Evolutionary conservation across 345 rosid genomes (phyloP).

Genomic region (Mangifera indica): DNA sequence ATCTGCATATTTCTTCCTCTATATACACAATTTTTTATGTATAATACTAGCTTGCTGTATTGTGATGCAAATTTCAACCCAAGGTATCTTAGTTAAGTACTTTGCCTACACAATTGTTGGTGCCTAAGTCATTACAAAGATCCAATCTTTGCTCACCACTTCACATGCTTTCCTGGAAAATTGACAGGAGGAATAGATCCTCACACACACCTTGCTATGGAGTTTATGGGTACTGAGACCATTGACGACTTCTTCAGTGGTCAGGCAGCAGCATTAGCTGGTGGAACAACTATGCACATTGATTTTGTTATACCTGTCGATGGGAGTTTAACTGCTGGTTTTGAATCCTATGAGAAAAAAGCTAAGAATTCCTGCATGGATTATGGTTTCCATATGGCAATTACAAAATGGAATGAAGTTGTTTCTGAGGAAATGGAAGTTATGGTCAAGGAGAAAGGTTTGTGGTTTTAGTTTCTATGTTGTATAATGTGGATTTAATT

Average conservation of each 20-base stretch:
- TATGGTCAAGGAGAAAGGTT: slow-evolving; percentile 89
- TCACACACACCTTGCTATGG: slow-evolving; percentile 86
- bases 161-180: slow-evolving; percentile 2
- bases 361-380: slow-evolving; percentile 82
- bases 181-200: slow-evolving; percentile 92
- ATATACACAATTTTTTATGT: background rate
- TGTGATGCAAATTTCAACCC: slow-evolving; percentile 5
- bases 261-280: slow-evolving; percentile 98
- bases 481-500: slow-evolving; percentile 9
- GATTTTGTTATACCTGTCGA: slow-evolving; percentile 86
- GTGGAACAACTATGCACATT: slow-evolving; percentile 98
- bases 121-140: background rate
- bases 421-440: slow-evolving; percentile 83
- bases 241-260: slow-evolving; percentile 94
- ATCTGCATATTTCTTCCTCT: background rate
- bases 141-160: slow-evolving; percentile 2
- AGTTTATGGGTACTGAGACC: slow-evolving; percentile 71
- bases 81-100: background rate
- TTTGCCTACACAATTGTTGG: too few relatives aligned
- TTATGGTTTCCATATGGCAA: slow-evolving; percentile 95
- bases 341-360: slow-evolving; percentile 66
- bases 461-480: slow-evolving; percentile 7
- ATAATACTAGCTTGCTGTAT: background rate
- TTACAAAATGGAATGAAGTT: slow-evolving; percentile 87
- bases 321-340: slow-evolving; percentile 76